A percentile compares a stretch with the other conserved stretches of the same genome.
Evolutionary conservation across 2,329 filamentous ascomycete species (phyloP).

Genomic region (Hypoxylon sp.): DNA sequence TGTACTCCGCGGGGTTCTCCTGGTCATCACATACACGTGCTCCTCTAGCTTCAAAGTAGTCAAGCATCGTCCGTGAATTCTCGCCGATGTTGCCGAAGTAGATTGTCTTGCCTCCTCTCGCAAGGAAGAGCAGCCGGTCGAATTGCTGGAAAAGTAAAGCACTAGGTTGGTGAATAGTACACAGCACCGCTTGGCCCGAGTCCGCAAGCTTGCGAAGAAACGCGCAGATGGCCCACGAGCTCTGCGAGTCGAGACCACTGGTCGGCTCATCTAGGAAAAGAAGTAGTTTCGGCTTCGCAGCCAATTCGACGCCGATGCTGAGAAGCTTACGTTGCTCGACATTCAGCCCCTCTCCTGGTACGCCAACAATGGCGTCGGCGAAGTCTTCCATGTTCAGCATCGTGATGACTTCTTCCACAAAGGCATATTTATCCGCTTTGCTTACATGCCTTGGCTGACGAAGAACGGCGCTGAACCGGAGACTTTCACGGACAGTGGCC

Average conservation of each 20-base stretch:
- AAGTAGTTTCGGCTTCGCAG: constrained; percentile 75
- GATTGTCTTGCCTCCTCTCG: constrained; percentile 77
- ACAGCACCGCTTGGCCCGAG: constrained; percentile 87
- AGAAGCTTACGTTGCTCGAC: constrained; percentile 75
- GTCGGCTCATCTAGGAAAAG: constrained; percentile 81
- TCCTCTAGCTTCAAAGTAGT: constrained; percentile 17
- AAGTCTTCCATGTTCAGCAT: constrained; percentile 88
- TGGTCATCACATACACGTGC: constrained; percentile 64
- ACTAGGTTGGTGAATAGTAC: constrained; percentile 92
- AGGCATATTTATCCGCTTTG: constrained; percentile 78
- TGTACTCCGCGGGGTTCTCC: constrained; percentile 65
- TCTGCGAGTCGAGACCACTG: constrained; percentile 89
- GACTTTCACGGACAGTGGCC: constrained; percentile 85
- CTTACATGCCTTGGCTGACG: constrained; percentile 77
- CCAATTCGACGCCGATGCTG: constrained; percentile 93
- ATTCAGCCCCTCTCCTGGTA: constrained; percentile 80
- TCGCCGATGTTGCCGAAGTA: constrained; percentile 81
- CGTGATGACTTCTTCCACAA: constrained; percentile 88
- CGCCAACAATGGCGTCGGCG: constrained; percentile 87
- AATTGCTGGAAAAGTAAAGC: constrained; percentile 92
- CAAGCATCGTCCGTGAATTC: constrained; percentile 17
- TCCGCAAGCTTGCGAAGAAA: constrained; percentile 88
- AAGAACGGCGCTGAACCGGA: constrained; percentile 86
- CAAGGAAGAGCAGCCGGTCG: constrained; percentile 80
- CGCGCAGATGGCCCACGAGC: constrained; percentile 88